Conservation (phyloP, 208 protist genomes). For the Leishmania martiniquensis region DNA sequence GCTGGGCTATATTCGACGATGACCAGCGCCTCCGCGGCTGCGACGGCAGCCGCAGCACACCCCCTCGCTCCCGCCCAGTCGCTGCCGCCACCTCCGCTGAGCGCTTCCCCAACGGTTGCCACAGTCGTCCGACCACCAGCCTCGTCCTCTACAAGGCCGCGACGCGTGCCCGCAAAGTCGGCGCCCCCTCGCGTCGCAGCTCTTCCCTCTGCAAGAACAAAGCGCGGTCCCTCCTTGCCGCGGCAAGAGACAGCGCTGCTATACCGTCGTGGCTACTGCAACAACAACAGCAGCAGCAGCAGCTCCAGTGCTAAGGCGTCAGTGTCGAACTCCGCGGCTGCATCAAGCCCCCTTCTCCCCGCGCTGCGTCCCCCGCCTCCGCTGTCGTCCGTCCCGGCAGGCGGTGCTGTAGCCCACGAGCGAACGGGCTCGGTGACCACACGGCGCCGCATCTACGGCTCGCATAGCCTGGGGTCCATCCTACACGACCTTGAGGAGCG, state of each 20-base stretch:
- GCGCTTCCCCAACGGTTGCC: neutral
- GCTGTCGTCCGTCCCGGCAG: neutral
- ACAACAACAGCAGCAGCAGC: neutral
- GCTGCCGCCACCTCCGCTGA: neutral
- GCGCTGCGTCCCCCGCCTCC: neutral
- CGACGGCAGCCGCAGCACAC: neutral
- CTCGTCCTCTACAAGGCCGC: neutral
- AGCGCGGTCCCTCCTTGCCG: neutral
- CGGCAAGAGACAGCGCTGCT: neutral
- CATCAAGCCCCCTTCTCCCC: neutral
- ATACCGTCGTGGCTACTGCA: neutral
- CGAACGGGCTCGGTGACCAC: neutral
- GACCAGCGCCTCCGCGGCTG: neutral
- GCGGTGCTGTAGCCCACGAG: neutral
- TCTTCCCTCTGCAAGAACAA: neutral
- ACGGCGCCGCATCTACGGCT: neutral
- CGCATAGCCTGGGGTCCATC: constrained; percentile 11
- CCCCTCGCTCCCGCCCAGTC: neutral
- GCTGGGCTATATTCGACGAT: neutral
- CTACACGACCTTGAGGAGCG: constrained; percentile 5
- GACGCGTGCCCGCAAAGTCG: neutral
- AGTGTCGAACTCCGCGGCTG: neutral
- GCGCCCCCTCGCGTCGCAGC: neutral
- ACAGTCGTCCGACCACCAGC: neutral
- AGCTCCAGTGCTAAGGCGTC: neutral